Base-by-base conservation (phyloP, 305 asterid species). In the Fraxinus albicans region DNA sequence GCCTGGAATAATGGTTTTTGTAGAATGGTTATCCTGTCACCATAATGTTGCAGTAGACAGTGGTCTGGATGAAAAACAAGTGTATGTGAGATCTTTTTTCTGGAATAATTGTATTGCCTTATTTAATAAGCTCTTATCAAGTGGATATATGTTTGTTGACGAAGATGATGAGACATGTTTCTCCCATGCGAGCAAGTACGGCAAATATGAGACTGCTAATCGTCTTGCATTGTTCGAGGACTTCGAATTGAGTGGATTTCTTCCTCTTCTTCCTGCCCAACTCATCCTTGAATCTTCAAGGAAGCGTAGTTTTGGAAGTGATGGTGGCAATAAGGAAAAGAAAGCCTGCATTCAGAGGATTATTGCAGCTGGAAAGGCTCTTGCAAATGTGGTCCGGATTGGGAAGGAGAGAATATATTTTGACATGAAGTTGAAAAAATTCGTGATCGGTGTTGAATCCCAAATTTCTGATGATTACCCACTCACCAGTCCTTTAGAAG, bases 301-400 rank as follows among this genome's bases (percentile, higher is more conserved):
- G 89, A 92, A 92, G 81, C 91, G 86, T 84, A 83, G 91, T 13
- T 89, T 90, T 81, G 96, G 94, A 42, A 78, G 89, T 60, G 97
- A 91, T 79, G 90, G 89, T 63, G 90, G 96, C 81, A 89, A 82
- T 40, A 93, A 90, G 85, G 97, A 90, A 86, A 92, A 86, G 82
- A 88, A 67, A 80, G 87, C 90, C 10, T 95, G 95, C 79, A 87
- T 91, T 65, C 93, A 84, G 88, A 93, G 99, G 91, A 88, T 96
- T 83, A 79, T 96, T 83, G 95, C 97, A 67, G 97, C 99, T 77
- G 98, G 98, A 44, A 96, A 94, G 93, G 92, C 97, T 83, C 98
- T 96, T 82, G 94, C 92, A 78, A 90, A 83, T 85, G 87, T 90
- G 25, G 94, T 92, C 63, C 85, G 88, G 67, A 89, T 88, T 70